phyloP scores from a whole-genome alignment of 1,284 basidiomycete species.

The Apiotrichum mycotoxinovorans region DNA sequence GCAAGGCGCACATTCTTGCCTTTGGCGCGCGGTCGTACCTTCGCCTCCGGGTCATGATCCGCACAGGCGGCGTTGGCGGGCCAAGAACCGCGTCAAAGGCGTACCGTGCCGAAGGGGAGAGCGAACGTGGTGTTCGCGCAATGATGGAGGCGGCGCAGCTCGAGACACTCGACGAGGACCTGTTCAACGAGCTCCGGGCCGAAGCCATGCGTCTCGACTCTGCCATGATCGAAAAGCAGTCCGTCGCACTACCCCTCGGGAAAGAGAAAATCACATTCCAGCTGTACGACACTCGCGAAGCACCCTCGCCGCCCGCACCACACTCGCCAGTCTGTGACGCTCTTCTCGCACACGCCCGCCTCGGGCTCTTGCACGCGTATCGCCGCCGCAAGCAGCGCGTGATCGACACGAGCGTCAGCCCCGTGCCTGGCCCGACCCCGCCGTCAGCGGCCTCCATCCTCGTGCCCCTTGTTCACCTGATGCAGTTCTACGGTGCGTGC shows the following conservation, averaged over 20 bases:
- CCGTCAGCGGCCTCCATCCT: slow-evolving; percentile 23
- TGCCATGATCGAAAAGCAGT: slow-evolving; percentile 21
- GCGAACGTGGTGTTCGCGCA: slow-evolving; percentile 16
- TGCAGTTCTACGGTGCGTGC: slow-evolving; percentile 25
- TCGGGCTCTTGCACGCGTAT: slow-evolving; percentile 33
- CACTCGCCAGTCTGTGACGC: slow-evolving; percentile 32
- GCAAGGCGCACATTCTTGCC: slow-evolving; percentile 29
- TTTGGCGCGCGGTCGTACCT: slow-evolving; percentile 35
- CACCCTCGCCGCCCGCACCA: not conserved
- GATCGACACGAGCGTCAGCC: slow-evolving; percentile 4
- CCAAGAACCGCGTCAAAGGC: not conserved
- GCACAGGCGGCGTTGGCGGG: not conserved
- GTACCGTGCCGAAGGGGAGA: slow-evolving; percentile 13
- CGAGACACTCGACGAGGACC: slow-evolving; percentile 48
- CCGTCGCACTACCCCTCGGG: slow-evolving; percentile 23
- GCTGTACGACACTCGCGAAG: slow-evolving; percentile 34
- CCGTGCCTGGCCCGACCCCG: not conserved
- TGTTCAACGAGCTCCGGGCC: slow-evolving; percentile 37
- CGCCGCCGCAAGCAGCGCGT: slow-evolving; percentile 32
- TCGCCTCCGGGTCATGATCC: slow-evolving; percentile 30
- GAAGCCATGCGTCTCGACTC: slow-evolving; percentile 25
- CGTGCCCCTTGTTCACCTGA: slow-evolving; percentile 28
- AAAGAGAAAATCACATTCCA: slow-evolving; percentile 32
- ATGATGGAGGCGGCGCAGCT: slow-evolving; percentile 39
- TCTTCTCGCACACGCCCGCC: slow-evolving; percentile 27